A percentile compares a stretch with the other conserved stretches of the same genome.
phyloP scores from a whole-genome alignment of 2,329 filamentous ascomycete genomes.

The Aaosphaeria arxii region DNA sequence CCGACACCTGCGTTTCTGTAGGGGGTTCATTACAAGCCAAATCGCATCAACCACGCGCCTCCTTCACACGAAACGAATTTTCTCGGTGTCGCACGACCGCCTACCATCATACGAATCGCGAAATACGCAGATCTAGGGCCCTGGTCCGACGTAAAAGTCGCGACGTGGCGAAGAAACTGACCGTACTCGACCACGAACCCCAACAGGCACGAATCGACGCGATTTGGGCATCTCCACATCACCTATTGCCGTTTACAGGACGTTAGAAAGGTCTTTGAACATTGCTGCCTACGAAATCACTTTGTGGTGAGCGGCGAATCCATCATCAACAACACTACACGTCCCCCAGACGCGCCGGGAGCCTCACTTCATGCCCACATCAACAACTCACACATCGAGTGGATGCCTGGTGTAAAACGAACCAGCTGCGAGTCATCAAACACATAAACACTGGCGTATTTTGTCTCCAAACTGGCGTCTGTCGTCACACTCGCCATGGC shows the following conservation, averaged over 20 bases:
- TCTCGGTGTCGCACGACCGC: slow-evolving; percentile 30
- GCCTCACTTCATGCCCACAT: slow-evolving; percentile 25
- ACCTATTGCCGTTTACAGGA: no score
- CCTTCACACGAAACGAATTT: slow-evolving; percentile 20
- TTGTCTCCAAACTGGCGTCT: slow-evolving; percentile 38
- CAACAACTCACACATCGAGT: slow-evolving; percentile 13
- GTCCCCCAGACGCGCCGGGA: slow-evolving; percentile 23
- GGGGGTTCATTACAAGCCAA: slow-evolving; percentile 23
- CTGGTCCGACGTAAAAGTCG: slow-evolving; percentile 19
- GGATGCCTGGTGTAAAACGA: slow-evolving; percentile 23
- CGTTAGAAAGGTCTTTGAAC: no score
- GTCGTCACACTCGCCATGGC: slow-evolving; percentile 42
- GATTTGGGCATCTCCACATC: no score
- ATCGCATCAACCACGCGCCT: slow-evolving; percentile 24
- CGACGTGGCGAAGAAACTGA: slow-evolving; percentile 10
- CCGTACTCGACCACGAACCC: no score
- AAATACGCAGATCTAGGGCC: slow-evolving; percentile 17
- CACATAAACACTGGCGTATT: slow-evolving; percentile 32
- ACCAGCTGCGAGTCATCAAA: slow-evolving; percentile 8
- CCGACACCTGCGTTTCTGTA: slow-evolving; percentile 14
- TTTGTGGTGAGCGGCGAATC: slow-evolving; percentile 2
- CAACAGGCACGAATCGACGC: no score
- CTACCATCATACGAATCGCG: slow-evolving; percentile 31
- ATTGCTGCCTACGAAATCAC: slow-evolving; percentile 3
- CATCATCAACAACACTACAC: slow-evolving; percentile 21